Conservation (phyloP, 306 rosid genomes). For the Lupinus albus region DNA sequence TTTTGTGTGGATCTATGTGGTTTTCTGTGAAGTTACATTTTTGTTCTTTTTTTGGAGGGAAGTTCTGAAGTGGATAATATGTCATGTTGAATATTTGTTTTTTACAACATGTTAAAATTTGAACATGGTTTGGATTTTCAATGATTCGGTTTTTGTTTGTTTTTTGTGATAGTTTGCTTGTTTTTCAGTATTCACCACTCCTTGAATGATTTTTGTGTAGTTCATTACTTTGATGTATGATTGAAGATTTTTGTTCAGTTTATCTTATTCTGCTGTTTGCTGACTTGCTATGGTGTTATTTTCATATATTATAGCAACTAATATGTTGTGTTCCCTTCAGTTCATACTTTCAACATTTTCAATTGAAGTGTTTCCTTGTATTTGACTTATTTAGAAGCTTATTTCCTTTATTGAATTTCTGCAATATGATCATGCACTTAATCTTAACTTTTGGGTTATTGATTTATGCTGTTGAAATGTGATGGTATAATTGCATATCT, state of each 20-base stretch:
- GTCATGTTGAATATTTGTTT: constrained; percentile 33
- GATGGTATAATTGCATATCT: not conserved
- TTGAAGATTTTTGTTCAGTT: constrained; percentile 1
- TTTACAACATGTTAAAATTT: constrained; percentile 22
- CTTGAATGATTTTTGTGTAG: constrained; percentile 24
- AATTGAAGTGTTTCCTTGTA: constrained; percentile 25
- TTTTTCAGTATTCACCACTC: constrained; percentile 21
- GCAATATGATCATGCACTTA: constrained; percentile 25
- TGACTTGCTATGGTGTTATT: not conserved
- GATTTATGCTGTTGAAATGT: constrained; percentile 4
- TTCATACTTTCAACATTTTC: constrained; percentile 27
- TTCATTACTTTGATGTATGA: constrained; percentile 22
- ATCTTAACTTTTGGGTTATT: not conserved
- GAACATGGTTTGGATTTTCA: constrained; percentile 18
- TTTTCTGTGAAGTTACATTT: constrained; percentile 15
- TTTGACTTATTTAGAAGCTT: constrained; percentile 20
- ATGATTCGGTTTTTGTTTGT: constrained; percentile 1
- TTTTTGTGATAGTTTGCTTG: not conserved
- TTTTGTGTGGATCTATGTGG: constrained; percentile 49
- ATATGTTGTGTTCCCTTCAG: not conserved
- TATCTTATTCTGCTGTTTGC: constrained; percentile 16
- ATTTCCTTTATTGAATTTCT: constrained; percentile 1
- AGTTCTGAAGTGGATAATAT: constrained; percentile 39
- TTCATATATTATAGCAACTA: constrained; percentile 16
- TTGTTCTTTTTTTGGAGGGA: not conserved